phyloP scores from a whole-genome alignment of 768 basidiomycete species.

The Rhodotorula graminis region DNA sequence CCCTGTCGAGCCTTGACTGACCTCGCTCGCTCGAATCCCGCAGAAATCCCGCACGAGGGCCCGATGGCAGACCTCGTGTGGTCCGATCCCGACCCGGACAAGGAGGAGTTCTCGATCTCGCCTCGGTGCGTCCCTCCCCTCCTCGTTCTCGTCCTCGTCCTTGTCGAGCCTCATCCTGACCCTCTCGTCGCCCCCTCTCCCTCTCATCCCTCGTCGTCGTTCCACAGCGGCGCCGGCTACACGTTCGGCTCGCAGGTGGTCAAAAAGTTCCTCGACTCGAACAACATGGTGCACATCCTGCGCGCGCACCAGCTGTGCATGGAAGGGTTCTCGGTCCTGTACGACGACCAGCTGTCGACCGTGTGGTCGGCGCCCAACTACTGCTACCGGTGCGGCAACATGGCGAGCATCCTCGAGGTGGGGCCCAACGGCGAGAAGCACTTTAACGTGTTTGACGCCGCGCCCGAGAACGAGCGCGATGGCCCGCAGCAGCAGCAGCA shows the following conservation, averaged over 20 bases:
- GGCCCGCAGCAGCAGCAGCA: conserved; percentile 57
- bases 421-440: conserved; percentile 78
- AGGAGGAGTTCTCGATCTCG: conserved; percentile 98
- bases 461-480: conserved; percentile 93
- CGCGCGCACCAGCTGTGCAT: conserved; percentile 98
- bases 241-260: conserved; percentile 98
- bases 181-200: neutral
- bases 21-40: neutral
- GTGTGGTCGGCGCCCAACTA: conserved; percentile 99
- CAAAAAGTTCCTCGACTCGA: conserved; percentile 91
- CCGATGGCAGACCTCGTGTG: conserved; percentile 99
- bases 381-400: conserved; percentile 96
- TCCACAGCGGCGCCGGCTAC: conserved; percentile 84
- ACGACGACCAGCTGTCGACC: conserved; percentile 89
- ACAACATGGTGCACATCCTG: conserved; percentile 93
- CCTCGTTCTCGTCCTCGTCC: conserved; percentile 19
- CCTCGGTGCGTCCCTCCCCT: conserved; percentile 62
- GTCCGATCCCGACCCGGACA: conserved; percentile 99
- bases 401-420: conserved; percentile 91
- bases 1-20: neutral
- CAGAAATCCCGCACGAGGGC: conserved; percentile 98
- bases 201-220: neutral
- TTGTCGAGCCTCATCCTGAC: conserved; percentile 3
- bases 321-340: conserved; percentile 98
- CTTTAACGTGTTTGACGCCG: conserved; percentile 98